Evolutionary conservation across 2,329 filamentous ascomycete genomes (phyloP).

Genomic region (Colletotrichum siamense): DNA sequence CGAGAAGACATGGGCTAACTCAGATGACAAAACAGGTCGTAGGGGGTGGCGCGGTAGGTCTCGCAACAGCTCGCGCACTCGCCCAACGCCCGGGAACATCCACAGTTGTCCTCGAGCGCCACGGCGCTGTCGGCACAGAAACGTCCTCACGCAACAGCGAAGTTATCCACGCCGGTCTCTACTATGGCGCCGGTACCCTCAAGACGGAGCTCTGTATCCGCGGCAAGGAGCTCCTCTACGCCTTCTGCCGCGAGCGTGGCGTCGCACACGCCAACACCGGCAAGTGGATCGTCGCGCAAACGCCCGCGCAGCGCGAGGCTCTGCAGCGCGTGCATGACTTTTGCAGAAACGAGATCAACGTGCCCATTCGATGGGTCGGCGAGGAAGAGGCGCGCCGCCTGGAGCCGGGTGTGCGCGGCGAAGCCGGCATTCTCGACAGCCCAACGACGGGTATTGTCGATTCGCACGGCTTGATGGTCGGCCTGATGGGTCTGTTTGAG

Average conservation of each 20-base stretch:
- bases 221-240: conserved; percentile 80
- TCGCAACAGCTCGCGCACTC: conserved; percentile 78
- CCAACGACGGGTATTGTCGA: conserved; percentile 91
- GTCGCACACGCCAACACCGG: conserved; percentile 79
- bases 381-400: conserved; percentile 63
- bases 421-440: conserved; percentile 79
- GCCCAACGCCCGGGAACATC: conserved; percentile 66
- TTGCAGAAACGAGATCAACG: conserved; percentile 45
- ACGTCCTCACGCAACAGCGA: conserved; percentile 92
- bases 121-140: conserved; percentile 78
- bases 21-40: conserved; percentile 48
- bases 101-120: conserved; percentile 82
- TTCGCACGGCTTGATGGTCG: conserved; percentile 83
- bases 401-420: conserved; percentile 79
- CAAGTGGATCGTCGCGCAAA: conserved; percentile 96
- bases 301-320: conserved; percentile 69
- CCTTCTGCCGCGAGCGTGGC: conserved; percentile 69
- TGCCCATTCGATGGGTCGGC: conserved; percentile 76
- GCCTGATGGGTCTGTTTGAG: conserved; percentile 78
- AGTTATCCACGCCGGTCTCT: conserved; percentile 95
- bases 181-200: conserved; percentile 78
- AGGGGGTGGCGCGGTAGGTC: conserved; percentile 73
- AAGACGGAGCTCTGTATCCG: conserved; percentile 85
- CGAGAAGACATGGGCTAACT: background rate
- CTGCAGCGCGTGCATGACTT: conserved; percentile 57